These are phyloP conservation scores for Suhomyces bolitotheri DNA, from an alignment of 1,139 yeast genomes.

Conservation along the genomic window DNA sequence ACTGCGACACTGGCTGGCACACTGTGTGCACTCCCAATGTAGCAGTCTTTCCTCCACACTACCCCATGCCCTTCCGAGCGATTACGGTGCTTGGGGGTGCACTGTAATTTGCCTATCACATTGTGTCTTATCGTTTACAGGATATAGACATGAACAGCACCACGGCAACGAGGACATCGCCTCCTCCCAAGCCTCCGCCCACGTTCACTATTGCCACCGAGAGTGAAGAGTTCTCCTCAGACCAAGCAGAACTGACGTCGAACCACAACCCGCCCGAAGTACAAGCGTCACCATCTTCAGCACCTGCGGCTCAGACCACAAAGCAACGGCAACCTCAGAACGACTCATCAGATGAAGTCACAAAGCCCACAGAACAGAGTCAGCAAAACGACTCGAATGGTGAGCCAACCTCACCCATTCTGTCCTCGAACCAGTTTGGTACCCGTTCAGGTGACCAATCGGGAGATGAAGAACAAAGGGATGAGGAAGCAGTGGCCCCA, in stretches of 20 bases:
- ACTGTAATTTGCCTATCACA: too few relatives aligned
- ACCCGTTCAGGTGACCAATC: conserved; percentile 2
- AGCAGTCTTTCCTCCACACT: conserved; percentile 10
- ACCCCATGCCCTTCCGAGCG: conserved; percentile 7
- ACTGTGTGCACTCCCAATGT: too few relatives aligned
- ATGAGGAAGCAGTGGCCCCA: conserved; percentile 8
- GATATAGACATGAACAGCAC: conserved; percentile 9
- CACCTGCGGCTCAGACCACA: too few relatives aligned
- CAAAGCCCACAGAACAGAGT: too few relatives aligned
- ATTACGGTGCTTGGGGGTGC: too few relatives aligned
- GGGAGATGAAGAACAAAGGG: conserved; percentile 5
- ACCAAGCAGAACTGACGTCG: neutral
- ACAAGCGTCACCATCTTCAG: neutral
- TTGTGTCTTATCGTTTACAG: too few relatives aligned
- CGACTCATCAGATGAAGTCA: too few relatives aligned
- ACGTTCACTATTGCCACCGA: conserved; percentile 13
- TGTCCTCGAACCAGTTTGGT: too few relatives aligned
- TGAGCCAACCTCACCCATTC: too few relatives aligned
- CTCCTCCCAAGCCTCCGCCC: conserved; percentile 8
- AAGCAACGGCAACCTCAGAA: too few relatives aligned
- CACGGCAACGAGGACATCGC: conserved; percentile 4
- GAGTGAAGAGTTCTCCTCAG: conserved; percentile 1
- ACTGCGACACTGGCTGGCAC: too few relatives aligned
- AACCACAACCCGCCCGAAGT: neutral
- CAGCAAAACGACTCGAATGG: too few relatives aligned